Conservation (phyloP, 2,329 filamentous ascomycete genomes). For the Tothia fuscella region DNA sequence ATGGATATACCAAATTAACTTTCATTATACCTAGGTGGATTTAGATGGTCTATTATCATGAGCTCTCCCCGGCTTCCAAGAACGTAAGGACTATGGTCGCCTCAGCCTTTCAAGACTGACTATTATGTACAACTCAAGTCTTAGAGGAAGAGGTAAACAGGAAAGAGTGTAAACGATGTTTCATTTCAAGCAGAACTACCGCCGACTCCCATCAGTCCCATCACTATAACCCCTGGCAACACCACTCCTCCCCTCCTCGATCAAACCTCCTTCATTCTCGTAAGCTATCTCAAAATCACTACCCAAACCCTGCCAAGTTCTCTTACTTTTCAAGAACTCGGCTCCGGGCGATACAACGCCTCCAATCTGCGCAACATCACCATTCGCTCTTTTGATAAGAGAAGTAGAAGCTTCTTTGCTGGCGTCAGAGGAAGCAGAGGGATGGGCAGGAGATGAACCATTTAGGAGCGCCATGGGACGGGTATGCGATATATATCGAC, state of each 20-base stretch:
- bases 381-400: conserved; percentile 52
- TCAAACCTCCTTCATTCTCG: conserved; percentile 45
- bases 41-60: too few relatives aligned
- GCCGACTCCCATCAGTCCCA: conserved; percentile 29
- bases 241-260: conserved; percentile 80
- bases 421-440: conserved; percentile 15
- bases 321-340: conserved; percentile 66
- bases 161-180: too few relatives aligned
- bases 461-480: conserved; percentile 48
- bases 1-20: too few relatives aligned
- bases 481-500: conserved; percentile 66
- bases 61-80: too few relatives aligned
- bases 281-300: conserved; percentile 62
- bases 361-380: conserved; percentile 69
- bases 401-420: too few relatives aligned
- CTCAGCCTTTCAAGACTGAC: too few relatives aligned
- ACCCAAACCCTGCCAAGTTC: conserved; percentile 86
- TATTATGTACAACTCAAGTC: too few relatives aligned
- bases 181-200: too few relatives aligned
- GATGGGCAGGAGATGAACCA: conserved; percentile 18
- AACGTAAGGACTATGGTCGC: too few relatives aligned
- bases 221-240: conserved; percentile 82
- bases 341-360: conserved; percentile 84
- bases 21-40: too few relatives aligned
- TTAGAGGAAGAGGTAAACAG: too few relatives aligned